Base-by-base conservation (phyloP, 345 rosid species). In the Populus pruinosa region DNA sequence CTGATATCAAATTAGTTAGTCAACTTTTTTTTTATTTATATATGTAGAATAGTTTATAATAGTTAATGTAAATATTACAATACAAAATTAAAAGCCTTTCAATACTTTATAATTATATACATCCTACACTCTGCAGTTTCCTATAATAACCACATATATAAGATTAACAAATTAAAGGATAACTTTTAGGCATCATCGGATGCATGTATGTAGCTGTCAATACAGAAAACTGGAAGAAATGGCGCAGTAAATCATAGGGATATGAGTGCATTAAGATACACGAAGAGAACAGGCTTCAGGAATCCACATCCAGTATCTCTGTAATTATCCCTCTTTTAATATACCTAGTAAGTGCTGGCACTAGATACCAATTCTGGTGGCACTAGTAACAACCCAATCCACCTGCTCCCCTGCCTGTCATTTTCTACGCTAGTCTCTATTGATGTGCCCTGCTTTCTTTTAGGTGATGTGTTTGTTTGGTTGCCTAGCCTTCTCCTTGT, bases 31-130 rank as follows among this genome's bases (percentile, higher is more conserved):
- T 2, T 31, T 31, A 31, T 31, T 31, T 31, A 31, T 31, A 2
- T 2, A 1, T 0, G 0, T 31, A 2, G 31, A 2, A 2, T 31
- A 31, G 31, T 31, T 0, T 2, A 31, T 2, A 31, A 31, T 31
- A 31, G 3, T 31, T 31, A 31, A 31, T 31, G 0, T 31, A 31
- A 2, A 31, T 2, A 31, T 31, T 2, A 31, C 1, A 31, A 31
- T 2, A 31, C 31, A 31, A 31, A 31, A 31, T 31, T 31, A 31
- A 31, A 1, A n/a, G n/a, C 0, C 31, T 31, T 2, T 31, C 1
- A 31, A 31, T 31, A 31, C 2, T 31, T 31, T 31, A 2, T 31
- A 31, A 2, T 31, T 31, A 31, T 31, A 31, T 2, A 31, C 4
- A 31, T 31, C 33, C 0, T 31, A 31, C 3, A 31, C 3, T 31